Evolutionary conservation across 179 eudicot species (phyloP).

Genomic region (Amaranthus tricolor): DNA sequence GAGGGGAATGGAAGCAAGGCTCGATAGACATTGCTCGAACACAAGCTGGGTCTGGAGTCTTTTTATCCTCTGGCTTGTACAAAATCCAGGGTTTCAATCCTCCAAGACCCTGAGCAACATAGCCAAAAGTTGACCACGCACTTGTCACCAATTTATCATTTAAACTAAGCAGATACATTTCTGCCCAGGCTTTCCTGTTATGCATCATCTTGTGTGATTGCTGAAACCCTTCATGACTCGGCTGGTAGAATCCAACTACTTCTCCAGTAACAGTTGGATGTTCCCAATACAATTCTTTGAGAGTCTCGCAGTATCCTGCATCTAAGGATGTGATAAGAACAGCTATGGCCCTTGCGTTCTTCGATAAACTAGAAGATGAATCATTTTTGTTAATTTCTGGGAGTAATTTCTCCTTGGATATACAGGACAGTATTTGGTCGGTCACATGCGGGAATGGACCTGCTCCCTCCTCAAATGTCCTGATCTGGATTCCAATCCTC

Average conservation of each 20-base stretch:
- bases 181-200: constrained; percentile 80
- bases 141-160: constrained; percentile 72
- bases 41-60: constrained; percentile 69
- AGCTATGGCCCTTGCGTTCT: constrained; percentile 45
- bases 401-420: constrained; percentile 51
- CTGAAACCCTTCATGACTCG: constrained; percentile 79
- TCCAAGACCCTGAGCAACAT: constrained; percentile 85
- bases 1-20: constrained; percentile 94
- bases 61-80: constrained; percentile 61
- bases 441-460: constrained; percentile 66
- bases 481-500: constrained; percentile 69
- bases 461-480: constrained; percentile 52
- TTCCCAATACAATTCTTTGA: constrained; percentile 70
- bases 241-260: constrained; percentile 57
- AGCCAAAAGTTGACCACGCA: constrained; percentile 88
- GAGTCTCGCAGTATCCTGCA: constrained; percentile 59
- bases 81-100: constrained; percentile 88
- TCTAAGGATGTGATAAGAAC: constrained; percentile 68
- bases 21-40: constrained; percentile 71
- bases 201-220: constrained; percentile 57
- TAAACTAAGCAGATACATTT: constrained; percentile 81
- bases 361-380: constrained; percentile 22
- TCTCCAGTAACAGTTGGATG: constrained; percentile 67
- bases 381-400: constrained; percentile 43
- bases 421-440: constrained; percentile 67